Evolutionary conservation across 108 stramenopile species (phyloP), one percentile per base, ranked within the genome.

Genomic region (Conticribra guillardii): DNA sequence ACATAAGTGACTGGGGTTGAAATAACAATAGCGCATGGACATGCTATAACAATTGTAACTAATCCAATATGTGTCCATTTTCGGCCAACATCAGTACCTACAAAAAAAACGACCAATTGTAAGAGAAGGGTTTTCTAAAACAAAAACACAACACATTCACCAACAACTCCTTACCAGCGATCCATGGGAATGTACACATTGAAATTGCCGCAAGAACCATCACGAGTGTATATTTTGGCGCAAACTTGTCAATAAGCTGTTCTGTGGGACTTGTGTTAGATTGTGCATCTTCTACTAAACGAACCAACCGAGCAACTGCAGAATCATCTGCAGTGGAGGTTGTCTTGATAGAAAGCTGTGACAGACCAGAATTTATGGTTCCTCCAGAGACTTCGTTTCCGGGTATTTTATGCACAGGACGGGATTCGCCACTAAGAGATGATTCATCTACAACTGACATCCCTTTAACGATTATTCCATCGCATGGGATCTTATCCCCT

Each of bases 401-500:
- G 4, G 64, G 47, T 0, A 45, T 59, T 66, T 96, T 96, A 2
- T 64, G 60, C 0, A 96, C 87, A 2, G 96, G 96, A 41, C 82
- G 41, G n/a, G 87, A 74, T 84, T 97, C 95, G 18, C 96, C 97
- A 5, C 89, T 96, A 49, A 86, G 61, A 33, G 50, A 71, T 7
- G 85, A 84, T 54, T 91, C 90, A 57, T 91, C 90, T 9, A 89
- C 78, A 15, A 79, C 66, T 9, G 88, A 86, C 28, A 32, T 44
- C 11, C 90, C 90, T 66, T 89, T 86, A 8, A 95, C 47, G 2
- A 99, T 90, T 26, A 84, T 66, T 22, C 96, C 97, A 72, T 99
- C 98, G 50, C 90, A 92, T 0, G 98, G 97, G 1, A 99, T 79
- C 70, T 94, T 96, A 46, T 94, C 93, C 17, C 97, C 96, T 4